Evolutionary conservation across 169 alveolate species (phyloP).

Genomic region (Cryptosporidium bovis): DNA sequence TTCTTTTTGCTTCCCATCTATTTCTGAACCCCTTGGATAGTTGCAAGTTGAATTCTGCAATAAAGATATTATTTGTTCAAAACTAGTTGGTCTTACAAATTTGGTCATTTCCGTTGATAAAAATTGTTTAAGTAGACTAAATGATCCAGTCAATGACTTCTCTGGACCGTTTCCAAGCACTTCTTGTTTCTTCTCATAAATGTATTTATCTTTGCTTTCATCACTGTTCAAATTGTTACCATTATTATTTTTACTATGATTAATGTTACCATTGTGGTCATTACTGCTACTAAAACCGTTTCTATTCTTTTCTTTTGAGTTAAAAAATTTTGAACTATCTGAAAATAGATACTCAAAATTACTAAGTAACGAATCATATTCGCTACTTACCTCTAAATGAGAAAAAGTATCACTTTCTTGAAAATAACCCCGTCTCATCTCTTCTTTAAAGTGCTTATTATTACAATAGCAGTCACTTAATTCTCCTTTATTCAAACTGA

Average conservation of each 20-base stretch:
- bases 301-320: too few relatives aligned
- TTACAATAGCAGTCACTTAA: background rate
- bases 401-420: conserved; percentile 3
- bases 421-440: conserved; percentile 55
- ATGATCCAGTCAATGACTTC: conserved; percentile 12
- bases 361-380: conserved; percentile 26
- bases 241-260: background rate
- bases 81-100: conserved; percentile 37
- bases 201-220: background rate
- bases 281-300: too few relatives aligned
- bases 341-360: conserved; percentile 44
- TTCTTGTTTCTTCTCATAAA: background rate
- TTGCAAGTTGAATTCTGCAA: conserved; percentile 58
- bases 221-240: too few relatives aligned
- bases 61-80: conserved; percentile 2
- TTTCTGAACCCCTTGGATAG: conserved; percentile 12
- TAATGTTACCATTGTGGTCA: too few relatives aligned
- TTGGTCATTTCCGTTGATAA: conserved; percentile 51
- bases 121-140: conserved; percentile 19
- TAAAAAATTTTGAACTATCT: background rate
- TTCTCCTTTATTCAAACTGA: too few relatives aligned
- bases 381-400: conserved; percentile 22
- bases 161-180: background rate
- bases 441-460: conserved; percentile 4
- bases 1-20: background rate